phyloP scores from a whole-genome alignment of 495 filamentous ascomycete genomes.

The Margaritispora aquatica region DNA sequence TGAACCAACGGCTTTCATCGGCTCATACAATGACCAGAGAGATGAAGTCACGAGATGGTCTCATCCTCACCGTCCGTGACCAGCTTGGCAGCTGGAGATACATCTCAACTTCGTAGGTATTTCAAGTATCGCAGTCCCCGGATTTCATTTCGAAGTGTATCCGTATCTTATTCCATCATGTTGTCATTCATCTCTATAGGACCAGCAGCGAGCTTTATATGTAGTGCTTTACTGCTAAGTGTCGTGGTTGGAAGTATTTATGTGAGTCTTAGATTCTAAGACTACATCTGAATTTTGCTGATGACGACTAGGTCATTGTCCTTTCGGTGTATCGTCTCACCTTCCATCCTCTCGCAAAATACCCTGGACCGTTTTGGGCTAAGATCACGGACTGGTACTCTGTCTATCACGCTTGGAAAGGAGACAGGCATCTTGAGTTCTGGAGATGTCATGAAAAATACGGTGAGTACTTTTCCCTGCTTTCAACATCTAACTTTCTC shows the following conservation, averaged over 20 bases:
- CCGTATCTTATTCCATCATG: not conserved
- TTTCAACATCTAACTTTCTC: constrained; percentile 35
- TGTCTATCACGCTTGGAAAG: constrained; percentile 50
- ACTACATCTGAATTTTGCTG: not conserved
- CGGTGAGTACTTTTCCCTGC: constrained; percentile 47
- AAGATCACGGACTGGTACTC: constrained; percentile 51
- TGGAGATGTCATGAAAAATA: constrained; percentile 51
- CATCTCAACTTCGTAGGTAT: not conserved
- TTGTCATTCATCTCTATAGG: not conserved
- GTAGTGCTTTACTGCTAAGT: not conserved
- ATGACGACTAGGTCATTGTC: not conserved
- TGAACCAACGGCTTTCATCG: not conserved
- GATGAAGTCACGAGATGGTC: not conserved
- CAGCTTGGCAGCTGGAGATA: not conserved
- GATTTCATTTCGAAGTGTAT: not conserved
- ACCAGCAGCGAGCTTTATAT: not conserved
- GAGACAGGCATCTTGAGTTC: constrained; percentile 55
- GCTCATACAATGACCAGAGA: not conserved
- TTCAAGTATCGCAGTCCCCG: not conserved
- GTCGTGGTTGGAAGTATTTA: not conserved
- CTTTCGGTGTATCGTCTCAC: constrained; percentile 44
- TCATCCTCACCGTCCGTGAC: not conserved
- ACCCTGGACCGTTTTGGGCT: constrained; percentile 55
- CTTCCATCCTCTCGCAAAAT: constrained; percentile 59
- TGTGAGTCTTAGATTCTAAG: not conserved